phyloP scores from a whole-genome alignment of 2,329 filamentous ascomycete species.

The Hymenoscyphus salicellus region DNA sequence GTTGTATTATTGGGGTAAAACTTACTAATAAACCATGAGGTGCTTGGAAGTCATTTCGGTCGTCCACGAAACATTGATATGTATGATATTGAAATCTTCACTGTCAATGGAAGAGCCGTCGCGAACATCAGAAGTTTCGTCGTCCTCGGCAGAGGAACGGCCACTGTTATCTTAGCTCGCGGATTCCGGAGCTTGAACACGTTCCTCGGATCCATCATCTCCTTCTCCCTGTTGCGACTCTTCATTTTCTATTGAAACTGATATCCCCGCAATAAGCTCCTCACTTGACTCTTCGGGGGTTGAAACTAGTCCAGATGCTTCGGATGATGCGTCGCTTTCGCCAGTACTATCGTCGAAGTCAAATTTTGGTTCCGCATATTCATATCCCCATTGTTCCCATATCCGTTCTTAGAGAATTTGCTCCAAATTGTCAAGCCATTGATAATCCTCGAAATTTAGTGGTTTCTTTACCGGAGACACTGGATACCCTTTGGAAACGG shows the following conservation, averaged over 20 bases:
- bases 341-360: background rate
- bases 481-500: background rate
- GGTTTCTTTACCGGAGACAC: background rate
- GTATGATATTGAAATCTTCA: background rate
- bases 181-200: too few species aligned
- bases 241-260: too few species aligned
- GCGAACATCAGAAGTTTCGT: too few species aligned
- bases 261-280: too few species aligned
- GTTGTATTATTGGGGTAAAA: too few species aligned
- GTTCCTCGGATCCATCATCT: too few species aligned
- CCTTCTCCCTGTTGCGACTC: too few species aligned
- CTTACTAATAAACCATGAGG: background rate
- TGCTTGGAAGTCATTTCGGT: background rate
- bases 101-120: background rate
- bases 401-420: background rate
- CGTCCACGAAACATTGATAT: background rate
- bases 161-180: too few species aligned
- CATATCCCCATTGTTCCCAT: background rate
- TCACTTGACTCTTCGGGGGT: too few species aligned
- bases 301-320: too few species aligned
- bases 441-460: background rate
- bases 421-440: background rate
- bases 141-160: too few species aligned
- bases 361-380: background rate
- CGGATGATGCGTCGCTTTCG: too few species aligned